These are phyloP conservation scores for Davidsoniella australis DNA, from an alignment of 2,329 filamentous ascomycete genomes.

Conservation along the genomic window DNA sequence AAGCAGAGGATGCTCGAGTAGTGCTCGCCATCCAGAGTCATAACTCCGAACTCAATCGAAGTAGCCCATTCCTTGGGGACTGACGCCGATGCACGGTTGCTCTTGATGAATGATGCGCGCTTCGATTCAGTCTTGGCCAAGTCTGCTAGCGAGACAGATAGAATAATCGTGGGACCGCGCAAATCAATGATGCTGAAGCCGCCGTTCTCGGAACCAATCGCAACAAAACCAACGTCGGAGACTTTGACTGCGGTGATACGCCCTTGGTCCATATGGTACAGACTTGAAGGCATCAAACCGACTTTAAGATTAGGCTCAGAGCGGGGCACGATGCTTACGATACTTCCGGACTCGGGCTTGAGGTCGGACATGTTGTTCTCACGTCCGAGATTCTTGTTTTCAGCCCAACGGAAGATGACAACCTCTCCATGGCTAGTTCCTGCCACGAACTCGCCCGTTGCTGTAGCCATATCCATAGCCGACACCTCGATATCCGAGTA, in stretches of 20 bases:
- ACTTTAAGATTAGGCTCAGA: constrained; percentile 59
- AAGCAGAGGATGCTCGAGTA: constrained; percentile 92
- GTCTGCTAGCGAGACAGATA: constrained; percentile 53
- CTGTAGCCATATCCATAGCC: constrained; percentile 62
- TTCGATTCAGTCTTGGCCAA: constrained; percentile 57
- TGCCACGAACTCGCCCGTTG: constrained; percentile 68
- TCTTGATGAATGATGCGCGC: constrained; percentile 51
- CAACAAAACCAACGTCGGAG: constrained; percentile 87
- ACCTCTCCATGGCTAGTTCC: constrained; percentile 74
- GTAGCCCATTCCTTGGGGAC: constrained; percentile 55
- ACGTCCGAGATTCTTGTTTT: constrained; percentile 54
- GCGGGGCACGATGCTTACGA: constrained; percentile 59
- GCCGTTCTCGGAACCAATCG: constrained; percentile 69
- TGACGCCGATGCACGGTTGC: constrained; percentile 15
- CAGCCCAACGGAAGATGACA: constrained; percentile 74
- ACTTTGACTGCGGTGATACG: constrained; percentile 63
- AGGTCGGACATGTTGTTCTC: constrained; percentile 30
- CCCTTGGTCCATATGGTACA: constrained; percentile 41
- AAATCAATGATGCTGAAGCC: constrained; percentile 71
- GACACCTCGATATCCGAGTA: constrained; percentile 61
- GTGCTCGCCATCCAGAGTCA: constrained; percentile 84
- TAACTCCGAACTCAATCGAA: constrained; percentile 73
- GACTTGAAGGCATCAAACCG: constrained; percentile 60
- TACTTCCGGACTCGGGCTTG: constrained; percentile 45
- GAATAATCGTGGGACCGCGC: constrained; percentile 71